Evolutionary conservation across 495 filamentous ascomycete genomes (phyloP).

Genomic region (Penicillium cinerascens): DNA sequence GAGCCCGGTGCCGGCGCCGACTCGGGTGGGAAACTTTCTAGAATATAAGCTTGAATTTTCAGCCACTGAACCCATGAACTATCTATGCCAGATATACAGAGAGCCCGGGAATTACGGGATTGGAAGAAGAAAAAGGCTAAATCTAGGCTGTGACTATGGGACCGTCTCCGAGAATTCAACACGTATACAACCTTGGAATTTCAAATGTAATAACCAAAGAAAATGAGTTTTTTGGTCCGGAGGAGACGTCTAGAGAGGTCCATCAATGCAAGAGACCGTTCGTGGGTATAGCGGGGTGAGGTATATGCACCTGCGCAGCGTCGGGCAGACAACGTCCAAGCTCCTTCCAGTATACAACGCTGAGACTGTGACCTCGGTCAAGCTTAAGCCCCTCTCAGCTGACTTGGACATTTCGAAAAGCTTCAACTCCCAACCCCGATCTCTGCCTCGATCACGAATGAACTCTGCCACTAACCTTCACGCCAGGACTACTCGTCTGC

Average conservation of each 20-base stretch:
- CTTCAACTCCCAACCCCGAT: neutral
- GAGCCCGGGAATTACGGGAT: neutral
- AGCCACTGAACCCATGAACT: neutral
- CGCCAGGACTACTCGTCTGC: neutral
- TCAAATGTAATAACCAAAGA: neutral
- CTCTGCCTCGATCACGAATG: neutral
- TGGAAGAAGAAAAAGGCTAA: neutral
- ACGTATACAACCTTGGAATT: neutral
- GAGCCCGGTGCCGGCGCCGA: neutral
- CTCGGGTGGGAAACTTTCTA: neutral
- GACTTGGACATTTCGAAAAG: neutral
- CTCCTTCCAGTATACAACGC: neutral
- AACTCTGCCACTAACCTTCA: neutral
- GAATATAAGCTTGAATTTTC: neutral
- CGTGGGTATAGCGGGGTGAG: slow-evolving; percentile 9
- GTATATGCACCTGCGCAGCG: slow-evolving; percentile 4
- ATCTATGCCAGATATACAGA: slow-evolving; percentile 1
- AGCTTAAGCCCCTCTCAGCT: slow-evolving; percentile 2
- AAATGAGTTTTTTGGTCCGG: neutral
- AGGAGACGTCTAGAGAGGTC: neutral
- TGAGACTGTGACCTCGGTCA: neutral
- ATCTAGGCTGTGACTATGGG: neutral
- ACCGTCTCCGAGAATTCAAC: neutral
- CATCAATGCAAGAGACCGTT: slow-evolving; percentile 1
- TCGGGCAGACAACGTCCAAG: slow-evolving; percentile 7